These are phyloP conservation scores for Fabrea salina DNA, from an alignment of 169 alveolate species.

Conservation along the genomic window DNA sequence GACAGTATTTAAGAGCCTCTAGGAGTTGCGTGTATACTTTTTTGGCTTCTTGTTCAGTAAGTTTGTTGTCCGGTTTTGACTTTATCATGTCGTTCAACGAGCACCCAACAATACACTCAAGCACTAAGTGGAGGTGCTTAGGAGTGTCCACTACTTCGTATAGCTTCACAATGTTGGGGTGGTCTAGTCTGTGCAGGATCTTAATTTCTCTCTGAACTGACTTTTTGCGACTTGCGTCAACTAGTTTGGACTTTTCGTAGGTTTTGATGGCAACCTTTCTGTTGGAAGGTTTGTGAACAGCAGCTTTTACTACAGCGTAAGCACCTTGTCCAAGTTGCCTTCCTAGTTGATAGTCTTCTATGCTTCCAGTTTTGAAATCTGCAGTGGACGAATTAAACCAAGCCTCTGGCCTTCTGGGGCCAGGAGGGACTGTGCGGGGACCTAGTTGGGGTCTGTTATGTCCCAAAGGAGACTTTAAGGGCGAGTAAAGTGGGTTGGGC, in stretches of 20 bases:
- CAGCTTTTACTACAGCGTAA: slow-evolving; percentile 68
- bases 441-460: too few relatives aligned
- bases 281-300: slow-evolving; percentile 64
- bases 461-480: too few relatives aligned
- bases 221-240: slow-evolving; percentile 72
- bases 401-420: too few relatives aligned
- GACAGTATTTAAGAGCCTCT: slow-evolving; percentile 70
- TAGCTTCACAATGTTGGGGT: slow-evolving; percentile 71
- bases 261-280: slow-evolving; percentile 81
- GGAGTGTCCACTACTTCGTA: slow-evolving; percentile 67
- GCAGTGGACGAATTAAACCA: too few relatives aligned
- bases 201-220: slow-evolving; percentile 79
- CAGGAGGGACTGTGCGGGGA: too few relatives aligned
- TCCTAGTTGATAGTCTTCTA: background rate
- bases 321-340: slow-evolving; percentile 29
- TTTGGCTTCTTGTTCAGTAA: slow-evolving; percentile 70
- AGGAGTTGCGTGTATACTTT: slow-evolving; percentile 58
- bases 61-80: slow-evolving; percentile 55
- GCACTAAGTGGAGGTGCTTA: slow-evolving; percentile 67
- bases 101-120: slow-evolving; percentile 80
- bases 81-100: slow-evolving; percentile 74
- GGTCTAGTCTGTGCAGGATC: slow-evolving; percentile 64
- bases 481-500: too few relatives aligned
- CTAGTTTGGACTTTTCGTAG: slow-evolving; percentile 77
- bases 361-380: background rate